Base-by-base conservation (phyloP, 805 yeast species). In the Lachancea nothofagi region DNA sequence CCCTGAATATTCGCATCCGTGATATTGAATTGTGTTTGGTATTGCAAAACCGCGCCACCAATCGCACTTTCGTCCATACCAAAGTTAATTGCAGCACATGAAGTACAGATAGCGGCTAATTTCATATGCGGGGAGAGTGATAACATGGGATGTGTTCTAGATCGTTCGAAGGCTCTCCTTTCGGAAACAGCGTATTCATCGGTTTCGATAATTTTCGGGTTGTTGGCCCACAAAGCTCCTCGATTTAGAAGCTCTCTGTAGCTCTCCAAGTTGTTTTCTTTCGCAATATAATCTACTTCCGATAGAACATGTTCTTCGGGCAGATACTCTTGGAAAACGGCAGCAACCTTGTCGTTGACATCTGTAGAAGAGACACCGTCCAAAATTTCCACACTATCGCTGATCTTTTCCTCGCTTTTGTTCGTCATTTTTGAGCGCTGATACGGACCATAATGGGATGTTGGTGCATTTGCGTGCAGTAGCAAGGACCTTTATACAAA, bases 31-130 rank as follows among this genome's bases (percentile, higher is more conserved):
- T 65, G 66, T 14, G 49, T 45, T 7, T 77, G 75, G 49, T 69
- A 77, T 46, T 71, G 74, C 18, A 78, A 55, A 34, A 72, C 75
- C 17, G 86, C 86, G 26, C 86, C 87, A 46, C 80, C 78, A 43
- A 77, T 65, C 7, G 78, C 85, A 5, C 84, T 72, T 55, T 80
- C 83, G 56, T 80, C 87, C 83, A 78, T 78, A 38, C 87, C 87
- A 54, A 72, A 76, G 36, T 79, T 83, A 4, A 82, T 78, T 3
- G 83, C 81, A 13, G 77, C 76, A 35, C 53, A 48, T 1, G 61
- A 55, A 7, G 61, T 50, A n/a, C 83, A 78, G 67, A 79, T 65
- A 2, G 85, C 79, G 33, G 82, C 77, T 51, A 78, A 62, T 7
- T 78, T 71, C 58, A 76, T 72, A 15, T 74, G 70, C 59, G 66